Conservation (phyloP, 768 basidiomycete species). For the Collybia nuda region DNA sequence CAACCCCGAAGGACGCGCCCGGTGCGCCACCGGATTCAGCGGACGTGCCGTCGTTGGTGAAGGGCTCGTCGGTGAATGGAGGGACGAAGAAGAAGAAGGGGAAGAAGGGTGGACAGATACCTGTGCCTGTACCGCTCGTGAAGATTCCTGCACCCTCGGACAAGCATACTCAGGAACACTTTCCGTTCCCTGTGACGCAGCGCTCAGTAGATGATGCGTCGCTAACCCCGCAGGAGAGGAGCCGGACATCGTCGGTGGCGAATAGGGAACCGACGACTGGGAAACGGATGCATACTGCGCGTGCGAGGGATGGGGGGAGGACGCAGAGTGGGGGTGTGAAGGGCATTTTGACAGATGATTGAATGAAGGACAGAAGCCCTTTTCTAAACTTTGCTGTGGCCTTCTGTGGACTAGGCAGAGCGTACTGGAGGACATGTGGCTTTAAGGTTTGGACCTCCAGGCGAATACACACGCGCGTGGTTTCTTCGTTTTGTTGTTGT, state of each 20-base stretch:
- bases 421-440: neutral
- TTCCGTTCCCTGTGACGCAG: constrained; percentile 63
- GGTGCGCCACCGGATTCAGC: constrained; percentile 16
- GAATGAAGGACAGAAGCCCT: neutral
- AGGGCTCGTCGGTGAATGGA: constrained; percentile 9
- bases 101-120: constrained; percentile 42
- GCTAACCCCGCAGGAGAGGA: constrained; percentile 15
- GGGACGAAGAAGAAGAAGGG: constrained; percentile 31
- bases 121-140: constrained; percentile 42
- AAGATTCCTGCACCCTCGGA: constrained; percentile 27
- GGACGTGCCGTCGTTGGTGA: constrained; percentile 10
- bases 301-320: constrained; percentile 77
- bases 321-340: constrained; percentile 88
- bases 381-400: too few species aligned
- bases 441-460: neutral
- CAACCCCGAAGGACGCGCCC: constrained; percentile 6
- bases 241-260: constrained; percentile 13
- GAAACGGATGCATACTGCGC: constrained; percentile 67
- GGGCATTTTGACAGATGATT: constrained; percentile 54
- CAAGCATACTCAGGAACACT: constrained; percentile 37
- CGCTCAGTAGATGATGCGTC: constrained; percentile 16
- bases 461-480: neutral
- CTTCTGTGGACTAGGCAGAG: too few species aligned
- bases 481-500: neutral
- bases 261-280: constrained; percentile 19